phyloP scores from a whole-genome alignment of 176 grass and related monocot genomes.

The Calamus simplicifolius region DNA sequence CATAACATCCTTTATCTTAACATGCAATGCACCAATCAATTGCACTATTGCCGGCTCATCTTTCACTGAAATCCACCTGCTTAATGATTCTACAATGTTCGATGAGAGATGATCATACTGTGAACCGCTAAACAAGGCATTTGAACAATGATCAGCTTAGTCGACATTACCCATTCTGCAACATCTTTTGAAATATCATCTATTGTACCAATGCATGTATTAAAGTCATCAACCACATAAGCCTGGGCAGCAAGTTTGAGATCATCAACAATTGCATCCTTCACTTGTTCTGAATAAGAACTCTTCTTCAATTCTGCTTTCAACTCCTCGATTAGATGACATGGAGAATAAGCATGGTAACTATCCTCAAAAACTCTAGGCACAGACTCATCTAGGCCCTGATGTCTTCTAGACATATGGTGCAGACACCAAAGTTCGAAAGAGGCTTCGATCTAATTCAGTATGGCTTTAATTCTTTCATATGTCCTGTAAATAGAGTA shows the following conservation, averaged over 20 bases:
- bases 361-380: conserved; percentile 76
- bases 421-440: too few relatives aligned
- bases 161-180: conserved; percentile 81
- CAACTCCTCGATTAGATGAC: conserved; percentile 87
- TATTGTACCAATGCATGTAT: conserved; percentile 72
- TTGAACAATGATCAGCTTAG: conserved; percentile 89
- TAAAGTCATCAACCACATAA: conserved; percentile 81
- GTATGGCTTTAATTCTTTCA: too few relatives aligned
- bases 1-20: conserved; percentile 60
- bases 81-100: conserved; percentile 80
- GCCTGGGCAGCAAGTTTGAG: conserved; percentile 84
- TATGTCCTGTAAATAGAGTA: too few relatives aligned
- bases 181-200: conserved; percentile 74
- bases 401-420: conserved; percentile 72
- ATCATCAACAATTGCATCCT: conserved; percentile 68
- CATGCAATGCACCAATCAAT: conserved; percentile 59
- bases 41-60: conserved; percentile 73
- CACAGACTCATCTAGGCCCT: conserved; percentile 72
- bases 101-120: conserved; percentile 87
- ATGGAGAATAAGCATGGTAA: conserved; percentile 72
- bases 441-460: too few relatives aligned
- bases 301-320: conserved; percentile 74
- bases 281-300: conserved; percentile 69
- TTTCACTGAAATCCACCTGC: conserved; percentile 86
- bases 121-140: conserved; percentile 75